Evolutionary conservation across 805 yeast genomes (phyloP), one percentile per base, ranked within the genome.

Genomic region (Jamesozyma piceae): DNA sequence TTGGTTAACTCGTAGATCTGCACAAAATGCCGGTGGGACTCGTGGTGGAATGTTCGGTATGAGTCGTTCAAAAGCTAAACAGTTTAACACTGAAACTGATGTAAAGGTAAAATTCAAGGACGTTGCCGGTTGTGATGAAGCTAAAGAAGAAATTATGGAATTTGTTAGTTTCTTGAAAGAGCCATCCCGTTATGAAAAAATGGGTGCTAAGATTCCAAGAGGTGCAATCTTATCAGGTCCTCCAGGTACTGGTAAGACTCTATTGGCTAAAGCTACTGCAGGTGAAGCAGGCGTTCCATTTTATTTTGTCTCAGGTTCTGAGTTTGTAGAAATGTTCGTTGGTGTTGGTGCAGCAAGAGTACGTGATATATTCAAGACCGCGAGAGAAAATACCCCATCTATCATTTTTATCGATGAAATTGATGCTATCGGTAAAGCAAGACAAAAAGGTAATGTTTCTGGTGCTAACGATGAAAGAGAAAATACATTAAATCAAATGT

Each of bases 261-360:
- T 92, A 42, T 68, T 92, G 39, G 99, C 99, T 11, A 90, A 87
- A 60, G 99, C 99, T 4, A 92, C 97, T 39, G 98, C 98, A 2
- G 98, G 98, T 51, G 99, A 92, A 64, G 98, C 99, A 0, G 95
- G 92, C 44, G 98, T 92, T 33, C 97, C 99, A 35, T 92, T 92
- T 62, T 80, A 80, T 55, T 84, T 95, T 14, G 97, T 92, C 17
- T 85, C 95, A 1, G 98, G 98, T 49, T 89, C 97, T 5, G 98
- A 90, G 64, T 90, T 90, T 53, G 95, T 92, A 13, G 97, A 90
- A 63, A 92, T 90, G 97, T 92, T 88, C 70, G 97, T 89, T 26
- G 98, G 98, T 72, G 97, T 90, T 20, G 98, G 98, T 68, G 97
- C 98, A 2, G 83, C 95, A 15, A 78, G 98, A 63, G 98, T 92